Conservation (phyloP, 257 asterid genomes). For the Fraxinus excelsior region DNA sequence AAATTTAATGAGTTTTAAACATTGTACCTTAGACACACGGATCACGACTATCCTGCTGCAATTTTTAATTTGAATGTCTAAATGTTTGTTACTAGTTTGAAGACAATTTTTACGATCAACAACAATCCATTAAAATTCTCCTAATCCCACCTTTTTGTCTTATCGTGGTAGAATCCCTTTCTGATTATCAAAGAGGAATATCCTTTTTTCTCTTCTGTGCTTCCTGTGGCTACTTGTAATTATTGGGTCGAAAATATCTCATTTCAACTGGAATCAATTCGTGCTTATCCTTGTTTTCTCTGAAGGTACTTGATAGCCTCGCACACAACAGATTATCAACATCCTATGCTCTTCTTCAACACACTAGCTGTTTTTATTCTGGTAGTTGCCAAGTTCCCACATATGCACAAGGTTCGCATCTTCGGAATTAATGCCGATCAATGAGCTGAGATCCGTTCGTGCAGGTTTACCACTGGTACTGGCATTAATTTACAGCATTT, state of each 20-base stretch:
- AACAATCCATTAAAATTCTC: neutral
- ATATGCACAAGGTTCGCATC: constrained; percentile 97
- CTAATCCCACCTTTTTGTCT: neutral
- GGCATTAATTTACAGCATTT: neutral
- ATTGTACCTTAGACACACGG: neutral
- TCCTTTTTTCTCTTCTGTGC: neutral
- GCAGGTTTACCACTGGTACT: neutral
- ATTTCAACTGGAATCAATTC: neutral
- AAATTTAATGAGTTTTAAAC: neutral
- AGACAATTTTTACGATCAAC: neutral
- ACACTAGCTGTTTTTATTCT: constrained; percentile 79
- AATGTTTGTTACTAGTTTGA: neutral
- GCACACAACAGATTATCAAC: constrained; percentile 87
- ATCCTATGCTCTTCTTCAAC: constrained; percentile 87
- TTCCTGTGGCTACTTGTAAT: neutral
- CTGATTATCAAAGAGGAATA: neutral
- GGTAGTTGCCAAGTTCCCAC: constrained; percentile 91
- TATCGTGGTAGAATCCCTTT: neutral
- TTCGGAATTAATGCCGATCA: constrained; percentile 88
- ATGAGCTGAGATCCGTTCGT: constrained; percentile 35
- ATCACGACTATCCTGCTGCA: neutral
- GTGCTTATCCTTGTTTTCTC: constrained; percentile 8
- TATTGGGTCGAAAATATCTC: neutral
- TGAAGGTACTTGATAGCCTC: constrained; percentile 92
- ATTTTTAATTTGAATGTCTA: neutral